Evolutionary conservation across 768 basidiomycete species (phyloP), one percentile per base, ranked within the genome.

Genomic region (Xerocomellus amylosporus): DNA sequence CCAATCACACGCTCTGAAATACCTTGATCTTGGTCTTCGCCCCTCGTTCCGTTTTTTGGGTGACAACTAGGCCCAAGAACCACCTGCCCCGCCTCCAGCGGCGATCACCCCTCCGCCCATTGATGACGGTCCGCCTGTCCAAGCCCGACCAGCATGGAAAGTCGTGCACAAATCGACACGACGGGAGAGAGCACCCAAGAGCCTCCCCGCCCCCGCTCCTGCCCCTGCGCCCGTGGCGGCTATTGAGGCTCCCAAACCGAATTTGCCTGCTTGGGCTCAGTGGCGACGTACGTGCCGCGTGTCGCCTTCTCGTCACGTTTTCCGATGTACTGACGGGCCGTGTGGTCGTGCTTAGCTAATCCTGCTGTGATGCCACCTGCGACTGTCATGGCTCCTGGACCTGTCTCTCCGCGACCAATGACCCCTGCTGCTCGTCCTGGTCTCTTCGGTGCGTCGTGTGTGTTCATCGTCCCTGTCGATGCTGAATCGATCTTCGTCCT

Each of bases 251-350:
- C 75, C 81, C 0, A 79, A 81, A 62, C 77, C 79, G 0, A 78
- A 79, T 34, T 19, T 82, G 28, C 88, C 88, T n/a, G 81, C 90
- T 1, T 92, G 90, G 90, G 83, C 89, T 1, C 88, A 90, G 61
- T 92, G 89, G 90, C 78, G 84, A 75, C 90, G 89, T 92, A 66
- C 31, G 58, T 58, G 8, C 38, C 17, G 39, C 36, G 20, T 17
- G 20, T 30, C 8, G 28, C 12, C 12, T 5, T 20, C 8, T 41
- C 10, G 31, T 34, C 24, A 14, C 0, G 19, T 12, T 24, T 31
- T 22, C 3, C 20, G 2, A 8, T 17, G 3, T 5, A 5, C 52
- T 58, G 48, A 52, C 9, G 36, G n/a, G n/a, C n/a, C n/a, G 33
- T 50, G 22, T n/a, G 2, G 4, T 19, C 9, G 17, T 37, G 48